Conservation (phyloP, 306 rosid genomes). For the Comarum palustre region DNA sequence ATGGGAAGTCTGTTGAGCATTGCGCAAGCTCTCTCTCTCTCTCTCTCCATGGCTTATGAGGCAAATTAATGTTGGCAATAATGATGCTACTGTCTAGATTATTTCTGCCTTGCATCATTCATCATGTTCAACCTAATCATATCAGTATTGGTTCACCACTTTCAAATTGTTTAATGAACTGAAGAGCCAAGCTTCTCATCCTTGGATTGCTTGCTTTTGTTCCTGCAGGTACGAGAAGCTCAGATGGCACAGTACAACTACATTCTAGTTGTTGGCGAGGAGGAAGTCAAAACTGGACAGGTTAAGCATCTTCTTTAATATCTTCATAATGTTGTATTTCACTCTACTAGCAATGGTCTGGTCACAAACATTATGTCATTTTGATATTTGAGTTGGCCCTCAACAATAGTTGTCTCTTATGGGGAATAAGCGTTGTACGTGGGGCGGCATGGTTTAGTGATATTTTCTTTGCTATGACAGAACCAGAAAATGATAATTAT, state of each 20-base stretch:
- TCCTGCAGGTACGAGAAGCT: conserved; percentile 70
- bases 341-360: neutral
- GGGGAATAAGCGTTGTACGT: neutral
- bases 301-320: conserved; percentile 30
- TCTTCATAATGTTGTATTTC: neutral
- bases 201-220: neutral
- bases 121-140: no score
- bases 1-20: neutral
- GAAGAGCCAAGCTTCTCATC: neutral
- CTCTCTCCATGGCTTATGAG: neutral
- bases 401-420: neutral
- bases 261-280: conserved; percentile 91
- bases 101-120: no score
- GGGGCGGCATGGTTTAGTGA: neutral
- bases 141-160: neutral
- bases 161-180: neutral
- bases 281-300: conserved; percentile 89
- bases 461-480: neutral
- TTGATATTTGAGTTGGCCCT: neutral
- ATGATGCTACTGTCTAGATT: no score
- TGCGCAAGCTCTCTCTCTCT: neutral
- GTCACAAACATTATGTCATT: neutral
- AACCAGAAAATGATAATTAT: neutral
- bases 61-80: neutral
- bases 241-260: conserved; percentile 82